A percentile compares a stretch with the other conserved stretches of the same genome.
Conservation (phyloP, 805 yeast species). For the Saturnispora halmiae region DNA sequence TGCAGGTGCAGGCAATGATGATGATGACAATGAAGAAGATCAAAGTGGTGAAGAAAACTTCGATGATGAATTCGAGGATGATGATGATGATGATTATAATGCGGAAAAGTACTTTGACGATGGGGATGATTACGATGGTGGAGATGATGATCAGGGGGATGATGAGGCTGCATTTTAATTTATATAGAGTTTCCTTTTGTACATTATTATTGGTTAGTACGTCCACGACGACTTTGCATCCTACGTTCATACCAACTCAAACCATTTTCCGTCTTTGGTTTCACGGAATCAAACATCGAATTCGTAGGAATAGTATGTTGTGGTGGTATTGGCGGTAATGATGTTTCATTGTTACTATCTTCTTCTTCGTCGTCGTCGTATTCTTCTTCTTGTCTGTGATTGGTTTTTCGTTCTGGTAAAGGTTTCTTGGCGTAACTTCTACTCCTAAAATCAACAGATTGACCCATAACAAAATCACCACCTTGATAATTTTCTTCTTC, state of each 20-base stretch:
- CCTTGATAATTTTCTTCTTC: constrained; percentile 15
- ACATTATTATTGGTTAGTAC: not conserved
- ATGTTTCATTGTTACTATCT: constrained; percentile 2
- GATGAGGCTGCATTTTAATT: constrained; percentile 60
- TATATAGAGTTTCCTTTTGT: not conserved
- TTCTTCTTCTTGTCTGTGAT: no score
- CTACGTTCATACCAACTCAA: constrained; percentile 11
- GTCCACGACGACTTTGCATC: constrained; percentile 3
- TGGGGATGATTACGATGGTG: constrained; percentile 51
- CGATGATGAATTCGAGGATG: constrained; percentile 64
- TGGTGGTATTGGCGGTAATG: constrained; percentile 17
- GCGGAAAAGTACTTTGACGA: constrained; percentile 74
- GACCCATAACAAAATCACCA: constrained; percentile 19
- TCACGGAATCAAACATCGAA: constrained; percentile 12
- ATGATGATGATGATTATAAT: constrained; percentile 70
- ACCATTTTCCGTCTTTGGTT: not conserved
- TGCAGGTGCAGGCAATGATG: constrained; percentile 39
- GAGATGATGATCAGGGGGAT: constrained; percentile 50
- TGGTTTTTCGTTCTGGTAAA: no score
- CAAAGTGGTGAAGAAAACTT: constrained; percentile 34
- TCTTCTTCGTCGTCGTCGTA: no score
- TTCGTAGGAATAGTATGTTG: constrained; percentile 21
- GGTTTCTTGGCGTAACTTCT: constrained; percentile 10
- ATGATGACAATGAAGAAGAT: constrained; percentile 35
- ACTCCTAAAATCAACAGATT: constrained; percentile 20